Percentiles rank a stretch among this genome's conserved stretches.
phyloP scores from a whole-genome alignment of 2,329 filamentous ascomycete species.

The Aotearoamyces nothofagi region DNA sequence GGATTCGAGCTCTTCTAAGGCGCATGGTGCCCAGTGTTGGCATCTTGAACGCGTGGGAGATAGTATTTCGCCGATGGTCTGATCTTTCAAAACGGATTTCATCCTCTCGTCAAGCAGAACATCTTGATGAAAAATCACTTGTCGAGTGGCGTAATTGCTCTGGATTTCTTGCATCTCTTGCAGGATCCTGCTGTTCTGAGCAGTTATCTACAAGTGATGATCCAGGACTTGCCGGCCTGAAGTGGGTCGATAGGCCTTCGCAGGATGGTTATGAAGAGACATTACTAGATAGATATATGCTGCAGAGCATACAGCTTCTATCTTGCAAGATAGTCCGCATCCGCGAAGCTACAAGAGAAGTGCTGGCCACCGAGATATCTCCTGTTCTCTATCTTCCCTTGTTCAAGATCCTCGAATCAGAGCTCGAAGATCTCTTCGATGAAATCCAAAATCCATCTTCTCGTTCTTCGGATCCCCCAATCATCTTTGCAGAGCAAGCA shows the following conservation, averaged over 20 bases:
- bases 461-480: slow-evolving; percentile 40
- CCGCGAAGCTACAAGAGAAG: slow-evolving; percentile 50
- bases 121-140: slow-evolving; percentile 37
- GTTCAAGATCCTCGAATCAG: slow-evolving; percentile 48
- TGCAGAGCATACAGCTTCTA: slow-evolving; percentile 47
- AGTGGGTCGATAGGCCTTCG: slow-evolving; percentile 43
- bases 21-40: slow-evolving; percentile 48
- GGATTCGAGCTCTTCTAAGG: slow-evolving; percentile 41
- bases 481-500: slow-evolving; percentile 53
- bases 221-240: slow-evolving; percentile 35
- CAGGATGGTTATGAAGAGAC: slow-evolving; percentile 46
- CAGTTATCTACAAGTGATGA: slow-evolving; percentile 40
- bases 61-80: slow-evolving; percentile 49
- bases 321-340: slow-evolving; percentile 49
- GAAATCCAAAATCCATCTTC: slow-evolving; percentile 34
- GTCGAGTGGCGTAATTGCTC: slow-evolving; percentile 56
- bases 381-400: slow-evolving; percentile 44
- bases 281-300: slow-evolving; percentile 42
- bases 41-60: slow-evolving; percentile 54
- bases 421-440: slow-evolving; percentile 47
- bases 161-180: slow-evolving; percentile 51
- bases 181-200: slow-evolving; percentile 48
- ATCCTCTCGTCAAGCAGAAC: slow-evolving; percentile 29
- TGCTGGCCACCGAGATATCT: slow-evolving; percentile 49
- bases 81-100: slow-evolving; percentile 48